Conservation (phyloP, 2,329 filamentous ascomycete species). For the Aureobasidium sp. region DNA sequence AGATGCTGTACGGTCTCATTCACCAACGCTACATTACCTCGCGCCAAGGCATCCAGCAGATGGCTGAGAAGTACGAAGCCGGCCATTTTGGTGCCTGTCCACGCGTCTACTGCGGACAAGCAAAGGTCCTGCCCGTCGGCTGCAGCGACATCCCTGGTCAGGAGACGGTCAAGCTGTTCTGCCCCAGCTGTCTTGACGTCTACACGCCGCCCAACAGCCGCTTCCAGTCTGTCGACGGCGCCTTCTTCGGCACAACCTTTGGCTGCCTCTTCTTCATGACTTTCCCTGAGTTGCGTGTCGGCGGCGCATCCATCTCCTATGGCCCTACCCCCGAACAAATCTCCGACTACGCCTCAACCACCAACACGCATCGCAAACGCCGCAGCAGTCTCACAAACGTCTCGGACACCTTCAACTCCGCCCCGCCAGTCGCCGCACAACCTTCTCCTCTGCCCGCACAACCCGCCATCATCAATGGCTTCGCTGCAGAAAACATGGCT, state of each 20-base stretch:
- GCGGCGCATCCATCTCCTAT: slow-evolving; percentile 26
- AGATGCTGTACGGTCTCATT: slow-evolving; percentile 95
- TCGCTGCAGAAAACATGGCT: slow-evolving; percentile 78
- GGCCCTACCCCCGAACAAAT: slow-evolving; percentile 16
- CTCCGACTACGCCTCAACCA: slow-evolving; percentile 3
- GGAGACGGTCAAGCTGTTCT: slow-evolving; percentile 98
- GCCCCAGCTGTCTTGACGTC: slow-evolving; percentile 90
- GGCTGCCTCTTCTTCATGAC: slow-evolving; percentile 97
- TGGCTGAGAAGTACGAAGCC: slow-evolving; percentile 98
- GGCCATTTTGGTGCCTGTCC: slow-evolving; percentile 94
- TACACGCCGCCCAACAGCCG: slow-evolving; percentile 96
- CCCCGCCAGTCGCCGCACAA: slow-evolving; percentile 20
- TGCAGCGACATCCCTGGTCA: slow-evolving; percentile 91
- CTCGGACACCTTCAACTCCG: slow-evolving; percentile 7
- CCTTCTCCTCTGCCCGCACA: slow-evolving; percentile 34
- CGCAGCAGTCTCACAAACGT: slow-evolving; percentile 18
- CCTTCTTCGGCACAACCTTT: slow-evolving; percentile 97
- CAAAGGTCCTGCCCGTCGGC: slow-evolving; percentile 86
- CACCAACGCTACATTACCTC: slow-evolving; percentile 98
- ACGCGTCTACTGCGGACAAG: slow-evolving; percentile 84
- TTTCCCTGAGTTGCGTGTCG: slow-evolving; percentile 89
- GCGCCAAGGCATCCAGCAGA: slow-evolving; percentile 91
- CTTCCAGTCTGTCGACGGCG: slow-evolving; percentile 94
- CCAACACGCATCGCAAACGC: slow-evolving; percentile 14
- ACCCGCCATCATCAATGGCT: slow-evolving; percentile 66